Conservation (phyloP, 306 rosid genomes). For the Castanea mollissima region DNA sequence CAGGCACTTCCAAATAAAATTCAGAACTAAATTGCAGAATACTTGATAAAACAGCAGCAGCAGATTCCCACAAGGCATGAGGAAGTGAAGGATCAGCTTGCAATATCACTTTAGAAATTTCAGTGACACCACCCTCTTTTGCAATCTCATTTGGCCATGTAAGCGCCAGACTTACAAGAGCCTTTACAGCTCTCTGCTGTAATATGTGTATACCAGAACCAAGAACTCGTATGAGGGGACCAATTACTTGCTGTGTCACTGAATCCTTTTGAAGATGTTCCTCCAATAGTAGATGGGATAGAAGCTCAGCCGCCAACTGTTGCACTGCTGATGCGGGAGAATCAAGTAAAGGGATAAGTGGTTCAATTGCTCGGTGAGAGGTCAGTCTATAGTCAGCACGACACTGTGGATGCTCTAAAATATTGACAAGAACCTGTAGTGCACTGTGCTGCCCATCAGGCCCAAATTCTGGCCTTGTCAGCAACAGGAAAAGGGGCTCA, state of each 20-base stretch:
- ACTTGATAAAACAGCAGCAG: slow-evolving; percentile 89
- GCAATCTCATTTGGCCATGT: slow-evolving; percentile 98
- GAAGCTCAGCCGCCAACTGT: slow-evolving; percentile 96
- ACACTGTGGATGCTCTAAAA: slow-evolving; percentile 93
- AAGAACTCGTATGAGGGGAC: slow-evolving; percentile 84
- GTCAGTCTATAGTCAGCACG: slow-evolving; percentile 83
- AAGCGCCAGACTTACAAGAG: slow-evolving; percentile 87
- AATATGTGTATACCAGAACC: slow-evolving; percentile 87
- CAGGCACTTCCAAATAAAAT: slow-evolving; percentile 93
- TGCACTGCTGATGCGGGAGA: slow-evolving; percentile 90
- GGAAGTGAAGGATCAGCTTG: slow-evolving; percentile 96
- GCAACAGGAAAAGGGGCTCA: slow-evolving; percentile 80
- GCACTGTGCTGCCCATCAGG: slow-evolving; percentile 98
- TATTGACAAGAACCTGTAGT: slow-evolving; percentile 91
- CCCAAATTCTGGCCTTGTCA: slow-evolving; percentile 79
- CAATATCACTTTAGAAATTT: slow-evolving; percentile 88
- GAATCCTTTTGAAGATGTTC: slow-evolving; percentile 92
- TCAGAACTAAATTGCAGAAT: slow-evolving; percentile 97
- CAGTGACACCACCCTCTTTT: slow-evolving; percentile 91
- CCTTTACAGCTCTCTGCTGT: slow-evolving; percentile 98
- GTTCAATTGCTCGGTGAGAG: slow-evolving; percentile 86
- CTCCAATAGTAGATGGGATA: slow-evolving; percentile 84
- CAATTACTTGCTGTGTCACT: slow-evolving; percentile 81
- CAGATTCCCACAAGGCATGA: slow-evolving; percentile 96
- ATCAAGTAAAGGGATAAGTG: slow-evolving; percentile 88